Conservation (phyloP, 2,329 filamentous ascomycete species). For the Botrytis galanthina region DNA sequence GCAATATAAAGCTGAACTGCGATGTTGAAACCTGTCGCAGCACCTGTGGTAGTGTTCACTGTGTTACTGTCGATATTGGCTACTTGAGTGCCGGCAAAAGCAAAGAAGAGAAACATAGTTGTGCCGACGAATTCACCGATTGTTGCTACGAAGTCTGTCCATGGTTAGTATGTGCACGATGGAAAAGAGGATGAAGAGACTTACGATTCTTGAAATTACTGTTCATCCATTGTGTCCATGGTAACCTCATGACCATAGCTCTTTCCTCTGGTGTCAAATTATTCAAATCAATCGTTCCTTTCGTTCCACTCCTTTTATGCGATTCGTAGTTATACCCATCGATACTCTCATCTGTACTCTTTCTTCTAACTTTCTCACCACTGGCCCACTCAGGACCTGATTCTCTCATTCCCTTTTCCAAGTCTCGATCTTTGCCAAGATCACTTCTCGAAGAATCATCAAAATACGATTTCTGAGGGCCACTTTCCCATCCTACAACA, state of each 20-base stretch:
- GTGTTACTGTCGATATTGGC: conserved; percentile 32
- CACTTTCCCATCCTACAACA: conserved; percentile 22
- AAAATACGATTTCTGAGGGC: conserved; percentile 28
- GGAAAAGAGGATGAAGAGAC: not conserved
- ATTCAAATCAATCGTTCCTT: conserved; percentile 41
- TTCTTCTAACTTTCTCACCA: conserved; percentile 22
- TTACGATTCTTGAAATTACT: conserved; percentile 45
- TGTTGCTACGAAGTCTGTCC: conserved; percentile 32
- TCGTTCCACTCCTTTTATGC: conserved; percentile 15
- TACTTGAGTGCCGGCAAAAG: conserved; percentile 37
- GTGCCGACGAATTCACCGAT: conserved; percentile 39
- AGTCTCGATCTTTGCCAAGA: conserved; percentile 23
- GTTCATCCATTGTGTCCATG: conserved; percentile 49
- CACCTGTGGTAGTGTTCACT: conserved; percentile 1
- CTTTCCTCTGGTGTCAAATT: conserved; percentile 43
- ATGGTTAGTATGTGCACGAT: not conserved
- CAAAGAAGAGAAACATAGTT: conserved; percentile 41
- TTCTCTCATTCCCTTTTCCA: conserved; percentile 23
- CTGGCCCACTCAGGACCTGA: not conserved
- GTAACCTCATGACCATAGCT: conserved; percentile 45
- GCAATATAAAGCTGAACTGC: conserved; percentile 43
- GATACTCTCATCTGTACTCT: conserved; percentile 27
- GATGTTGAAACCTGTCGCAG: conserved; percentile 26
- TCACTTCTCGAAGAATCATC: conserved; percentile 27
- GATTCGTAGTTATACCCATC: conserved; percentile 34